Base-by-base conservation (phyloP, 139 green algal genomes). In the Prasinococcaceae sp. region DNA sequence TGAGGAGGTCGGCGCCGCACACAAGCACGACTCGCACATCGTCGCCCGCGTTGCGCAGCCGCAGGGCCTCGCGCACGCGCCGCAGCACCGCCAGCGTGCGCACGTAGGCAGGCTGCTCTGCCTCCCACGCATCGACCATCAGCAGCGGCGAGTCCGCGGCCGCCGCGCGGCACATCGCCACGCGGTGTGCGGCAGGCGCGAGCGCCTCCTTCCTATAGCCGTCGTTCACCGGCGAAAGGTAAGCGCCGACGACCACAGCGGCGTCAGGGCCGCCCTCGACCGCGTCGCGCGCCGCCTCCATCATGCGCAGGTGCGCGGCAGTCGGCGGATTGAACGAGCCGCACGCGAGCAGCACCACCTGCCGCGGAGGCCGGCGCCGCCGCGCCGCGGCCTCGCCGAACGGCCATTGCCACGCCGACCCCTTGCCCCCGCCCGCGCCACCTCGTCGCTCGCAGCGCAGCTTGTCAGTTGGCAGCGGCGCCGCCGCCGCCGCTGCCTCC, bases 1-100 rank as follows among this genome's bases (percentile, higher is more conserved):
- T 69, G 30, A 90, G 32, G 41, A 90, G 50, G 53, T 90, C 81
- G 5, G 70, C 73, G 9, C 81, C 81, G 41, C 75, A 84, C 23
- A 90, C 52, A 44, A 90, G 61, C 64, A 90, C 33, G 44, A 68
- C 45, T 24, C 52, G 48, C 41, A 68, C 59, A 6, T 28, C 46
- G 6, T 69, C 55, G 59, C 58, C 57, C 27, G 19, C 51, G 36
- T 41, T 17, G 26, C 8, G 24, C n/a, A n/a, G n/a, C n/a, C 48
- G 50, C 14, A 60, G 17, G 17, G 16, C 27, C 6, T 51, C 39
- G 24, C 41, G 4, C 8, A 65, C 12, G 14, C 32, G 47, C n/a
- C 24, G 35, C 47, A 65, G 57, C 23, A 65, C 57, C 22, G 8
- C 24, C 20, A 65, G 28, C 2, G 53, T 63, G 19, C 50, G 27